Percentiles rank a stretch among this genome's conserved stretches.
These are phyloP conservation scores for Gynandropsis gynandra DNA, from an alignment of 345 rosid genomes.

Conservation along the genomic window DNA sequence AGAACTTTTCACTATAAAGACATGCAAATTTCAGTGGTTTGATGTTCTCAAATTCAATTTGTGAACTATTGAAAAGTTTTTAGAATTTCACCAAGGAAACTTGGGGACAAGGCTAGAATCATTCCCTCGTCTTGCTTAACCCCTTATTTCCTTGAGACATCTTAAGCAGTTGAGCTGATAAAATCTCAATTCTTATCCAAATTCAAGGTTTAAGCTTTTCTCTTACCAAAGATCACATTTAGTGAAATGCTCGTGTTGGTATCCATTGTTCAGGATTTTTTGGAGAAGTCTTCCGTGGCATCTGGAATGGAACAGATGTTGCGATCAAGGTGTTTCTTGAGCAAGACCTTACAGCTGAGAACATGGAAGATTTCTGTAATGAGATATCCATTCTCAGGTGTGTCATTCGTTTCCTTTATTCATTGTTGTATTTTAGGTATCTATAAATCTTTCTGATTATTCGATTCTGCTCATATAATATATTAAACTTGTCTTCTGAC, in stretches of 20 bases:
- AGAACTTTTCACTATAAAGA: slow-evolving; percentile 14
- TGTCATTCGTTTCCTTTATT: slow-evolving; percentile 18
- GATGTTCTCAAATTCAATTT: slow-evolving; percentile 8
- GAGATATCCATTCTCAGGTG: slow-evolving; percentile 97
- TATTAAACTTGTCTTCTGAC: slow-evolving; percentile 31
- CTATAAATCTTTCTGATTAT: slow-evolving; percentile 20
- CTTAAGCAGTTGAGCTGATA: too few relatives aligned
- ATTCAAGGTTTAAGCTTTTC: too few relatives aligned
- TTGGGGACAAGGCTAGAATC: background rate
- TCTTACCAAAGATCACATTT: too few relatives aligned
- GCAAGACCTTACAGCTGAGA: slow-evolving; percentile 94
- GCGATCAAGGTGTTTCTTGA: slow-evolving; percentile 94
- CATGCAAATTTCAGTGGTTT: background rate
- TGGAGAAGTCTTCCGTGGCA: slow-evolving; percentile 94
- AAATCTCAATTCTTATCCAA: too few relatives aligned
- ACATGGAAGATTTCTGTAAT: slow-evolving; percentile 97
- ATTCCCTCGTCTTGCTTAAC: background rate
- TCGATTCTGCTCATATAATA: background rate
- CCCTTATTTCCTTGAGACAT: background rate
- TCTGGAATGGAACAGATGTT: slow-evolving; percentile 98
- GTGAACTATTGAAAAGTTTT: background rate
- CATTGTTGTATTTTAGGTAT: too few relatives aligned
- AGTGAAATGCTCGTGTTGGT: too few relatives aligned
- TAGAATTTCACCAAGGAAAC: background rate
- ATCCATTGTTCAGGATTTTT: slow-evolving; percentile 85